phyloP scores from a whole-genome alignment of 805 yeast genomes.

The Yamadazyma scolyti region DNA sequence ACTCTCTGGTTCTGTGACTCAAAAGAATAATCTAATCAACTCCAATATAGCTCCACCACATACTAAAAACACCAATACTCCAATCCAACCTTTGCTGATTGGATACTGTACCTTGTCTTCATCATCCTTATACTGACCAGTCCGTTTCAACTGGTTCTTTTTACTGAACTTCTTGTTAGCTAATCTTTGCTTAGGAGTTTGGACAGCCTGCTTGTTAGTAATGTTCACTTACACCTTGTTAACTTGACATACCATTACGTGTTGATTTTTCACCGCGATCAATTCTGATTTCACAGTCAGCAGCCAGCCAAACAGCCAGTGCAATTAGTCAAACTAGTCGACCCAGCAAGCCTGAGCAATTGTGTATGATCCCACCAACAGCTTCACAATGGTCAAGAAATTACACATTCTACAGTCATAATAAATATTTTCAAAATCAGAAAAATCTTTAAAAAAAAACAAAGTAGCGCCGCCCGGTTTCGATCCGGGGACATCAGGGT shows the following conservation, averaged over 20 bases:
- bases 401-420: no score
- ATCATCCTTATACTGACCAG: slow-evolving; percentile 63
- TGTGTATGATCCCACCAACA: no score
- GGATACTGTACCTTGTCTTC: slow-evolving; percentile 44
- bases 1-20: slow-evolving; percentile 9
- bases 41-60: slow-evolving; percentile 84
- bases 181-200: slow-evolving; percentile 81
- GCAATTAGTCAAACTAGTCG: no score
- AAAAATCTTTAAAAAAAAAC: slow-evolving; percentile 22
- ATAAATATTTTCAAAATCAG: no score
- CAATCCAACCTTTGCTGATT: slow-evolving; percentile 62
- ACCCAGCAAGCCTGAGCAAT: no score
- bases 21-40: slow-evolving; percentile 53
- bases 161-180: slow-evolving; percentile 86
- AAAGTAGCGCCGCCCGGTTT: slow-evolving; percentile 86
- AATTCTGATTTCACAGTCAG: no score
- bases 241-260: background rate
- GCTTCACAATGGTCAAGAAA: no score
- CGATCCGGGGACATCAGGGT: slow-evolving; percentile 98
- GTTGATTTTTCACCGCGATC: background rate
- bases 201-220: slow-evolving; percentile 49
- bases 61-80: slow-evolving; percentile 58
- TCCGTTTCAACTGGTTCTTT: slow-evolving; percentile 57
- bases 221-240: background rate
- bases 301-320: no score